Base-by-base conservation (phyloP, 2,329 filamentous ascomycete genomes). In the Thermothelomyces thermophilus region DNA sequence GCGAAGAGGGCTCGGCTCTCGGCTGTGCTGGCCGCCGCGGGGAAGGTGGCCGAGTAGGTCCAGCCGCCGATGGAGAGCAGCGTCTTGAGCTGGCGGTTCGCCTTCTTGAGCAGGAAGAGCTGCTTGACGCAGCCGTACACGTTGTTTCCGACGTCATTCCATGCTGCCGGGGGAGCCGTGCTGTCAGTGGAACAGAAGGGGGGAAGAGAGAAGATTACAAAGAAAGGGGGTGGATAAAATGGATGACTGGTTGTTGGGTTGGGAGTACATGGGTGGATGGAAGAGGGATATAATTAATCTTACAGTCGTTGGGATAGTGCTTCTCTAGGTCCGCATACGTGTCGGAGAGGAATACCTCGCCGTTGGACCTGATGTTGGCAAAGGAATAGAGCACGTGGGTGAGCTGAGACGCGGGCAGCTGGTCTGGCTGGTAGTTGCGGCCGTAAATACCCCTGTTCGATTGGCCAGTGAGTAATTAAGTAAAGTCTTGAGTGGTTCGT, bases 311-410 rank as follows among this genome's bases (percentile, higher is more conserved):
- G 1, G 79, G 70, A 61, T 84, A 90, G 66, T 87, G 86, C 62
- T 87, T 89, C 58, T 91, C 77, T 3, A 74, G 56, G 60, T 93
- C 87, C 20, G 86, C 76, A 65, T 78, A 90, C 1, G 72, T 68
- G 60, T 93, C 87, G 1, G 79, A 83, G 7, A 87, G 72, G 62
- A 76, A 78, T 68, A 91, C 85, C 59, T 87, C 84, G 30, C 90
- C 90, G 46, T 84, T 79, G 0, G 77, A 64, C 8, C 73, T 72
- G 16, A 94, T 67, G 62, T 94, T 90, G 60, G 87, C 85, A 66
- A 95, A 95, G 2, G 89, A 77, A 61, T 80, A 95, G 2, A 95
- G 74, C 1, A 95, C 73, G 60, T 93, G 87, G 0, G 85, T 91
- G 45, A 95, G 70, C 55, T 88, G 73, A 2, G 79, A 73, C 2